Base-by-base conservation (phyloP, 1,284 basidiomycete genomes). In the Tremellales sp. region DNA sequence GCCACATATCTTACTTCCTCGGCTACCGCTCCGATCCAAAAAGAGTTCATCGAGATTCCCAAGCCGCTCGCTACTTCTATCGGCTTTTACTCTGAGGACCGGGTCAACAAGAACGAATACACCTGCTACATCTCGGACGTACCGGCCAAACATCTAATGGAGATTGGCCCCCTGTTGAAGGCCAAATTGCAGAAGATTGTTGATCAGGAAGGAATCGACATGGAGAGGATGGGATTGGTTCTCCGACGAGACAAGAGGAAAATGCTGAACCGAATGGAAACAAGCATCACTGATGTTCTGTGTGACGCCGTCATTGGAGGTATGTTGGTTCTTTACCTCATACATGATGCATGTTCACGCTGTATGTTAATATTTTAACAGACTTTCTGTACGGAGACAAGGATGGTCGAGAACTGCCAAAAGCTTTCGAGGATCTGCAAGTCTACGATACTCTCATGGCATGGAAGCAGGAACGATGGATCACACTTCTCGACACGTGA, bases 21-120 rank as follows among this genome's bases (percentile, higher is more conserved):
- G 9, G 77, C 92, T 1, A 86, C 89, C 22, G 86, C 91, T 12
- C 92, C 93, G 16, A 74, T 98, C 47, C 90, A 87, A 65, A 93
- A 93, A 72, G 88, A 91, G 65, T 97, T 87, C 57, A 80, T 97
- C 42, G 95, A 99, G 74, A 87, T 85, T 41, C 85, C 93, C 57
- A 84, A 86, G 44, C 95, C 95, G 0, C 77, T 89, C 41, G 94
- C 84, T 69, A 85, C 87, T 13, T 88, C 87, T 56, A 85, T 97
- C 55, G 88, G 86, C 63, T 87, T 97, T 58, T 81, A 81, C 48
- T 82, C 86, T 54, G 84, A 87, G 35, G 79, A 81, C 36, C 79
- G 87, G n/a, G 83, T 87, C 0, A 86, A 85, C 29, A 77, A 78
- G 46, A 79, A 83, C 26, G 82, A 89, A 60, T 68, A 97, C 27